Evolutionary conservation across 176 grass and related monocot species (phyloP), one percentile per base, ranked within the genome.

Genomic region (Phoenix roebelenii): DNA sequence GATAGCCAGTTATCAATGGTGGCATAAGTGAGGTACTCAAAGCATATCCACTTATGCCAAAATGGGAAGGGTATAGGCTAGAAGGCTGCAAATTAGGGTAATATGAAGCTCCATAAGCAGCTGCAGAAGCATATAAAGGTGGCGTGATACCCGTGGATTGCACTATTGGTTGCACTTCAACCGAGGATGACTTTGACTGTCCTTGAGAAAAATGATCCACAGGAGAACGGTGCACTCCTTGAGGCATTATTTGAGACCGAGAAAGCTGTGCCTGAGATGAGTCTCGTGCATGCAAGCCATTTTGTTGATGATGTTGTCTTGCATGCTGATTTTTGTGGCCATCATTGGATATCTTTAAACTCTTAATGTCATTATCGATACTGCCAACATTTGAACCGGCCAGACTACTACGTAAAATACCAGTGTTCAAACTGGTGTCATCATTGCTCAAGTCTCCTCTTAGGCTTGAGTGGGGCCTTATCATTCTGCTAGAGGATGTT

Each of bases 21-120:
- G 88, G 82, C 28, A 92, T 68, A 63, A 78, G 52, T 54, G 85
- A 78, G 64, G 84, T 65, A 71, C 64, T 80, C 66, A 88, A 58
- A 58, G 84, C 55, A 73, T 85, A 88, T 49, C 84, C 84, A 56
- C 69, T 22, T 63, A 70, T 67, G 55, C 78, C 73, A 72, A 80
- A 76, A 16, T 83, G 74, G 18, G 67, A 74, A 64, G 76, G 70
- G 51, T 89, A 78, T 52, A 80, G 74, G 72, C 59, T 71, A 58
- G 70, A 52, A 7, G 81, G 82, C 54, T 92, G 85, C 68, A 85
- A 48, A 82, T 74, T 85, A 17, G 75, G 78, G 71, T 71, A 85
- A 59, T 74, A 90, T 55, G 76, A 68, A 66, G 32, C 79, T 67
- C 75, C 87, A 74, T 76, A 79, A 63, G 82, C 61, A 67, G 72